Base-by-base conservation (phyloP, 768 basidiomycete species). In the Hirschioporus abietinus region DNA sequence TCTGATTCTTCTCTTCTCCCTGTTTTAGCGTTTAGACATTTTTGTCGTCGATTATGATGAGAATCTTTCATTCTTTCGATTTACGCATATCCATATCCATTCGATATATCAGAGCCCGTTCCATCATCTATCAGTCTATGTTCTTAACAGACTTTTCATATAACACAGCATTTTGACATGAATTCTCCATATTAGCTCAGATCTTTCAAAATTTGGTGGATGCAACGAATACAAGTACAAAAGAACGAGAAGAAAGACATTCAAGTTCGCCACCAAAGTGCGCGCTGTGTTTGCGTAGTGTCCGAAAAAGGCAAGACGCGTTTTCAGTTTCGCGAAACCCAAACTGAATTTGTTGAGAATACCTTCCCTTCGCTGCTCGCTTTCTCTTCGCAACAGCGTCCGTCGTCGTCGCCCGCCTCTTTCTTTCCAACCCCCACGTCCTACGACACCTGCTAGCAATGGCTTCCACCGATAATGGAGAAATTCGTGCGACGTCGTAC, bases 401-500 rank as follows among this genome's bases (percentile, higher is more conserved):
- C 42, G 42, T 52, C 42, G 42, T 52, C 42, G 42, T 52, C 42
- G 42, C 42, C 42, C 42, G 12, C 42, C 12, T 34, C 25, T 61
- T 61, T 61, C 6, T 34, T 15, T 61, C 60, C 25, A 1, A 61
- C 60, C 60, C 9, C 60, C 60, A 25, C 24, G 15, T 61, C 60
- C 25, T 23, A 12, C 60, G 30, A 25, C 24, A 61, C 24, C 17
- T 15, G 9, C 23, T 34, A 61, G 57, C 66, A 35, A 81, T 82
- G 80, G 78, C 81, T 61, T 74, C 84, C 64, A 81, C 85, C 75
- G 71, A 79, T 68, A 78, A 78, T 61, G 85, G 88, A 63, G 95
- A 96, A 81, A 95, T 97, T 72, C 89, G 91, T 72, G 95, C 95
- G 35, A 84, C 91, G 69, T 89, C 92, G 61, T 96, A 98, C 77